Conservation (phyloP, 2,329 filamentous ascomycete genomes). For the Eutypella sp. region DNA sequence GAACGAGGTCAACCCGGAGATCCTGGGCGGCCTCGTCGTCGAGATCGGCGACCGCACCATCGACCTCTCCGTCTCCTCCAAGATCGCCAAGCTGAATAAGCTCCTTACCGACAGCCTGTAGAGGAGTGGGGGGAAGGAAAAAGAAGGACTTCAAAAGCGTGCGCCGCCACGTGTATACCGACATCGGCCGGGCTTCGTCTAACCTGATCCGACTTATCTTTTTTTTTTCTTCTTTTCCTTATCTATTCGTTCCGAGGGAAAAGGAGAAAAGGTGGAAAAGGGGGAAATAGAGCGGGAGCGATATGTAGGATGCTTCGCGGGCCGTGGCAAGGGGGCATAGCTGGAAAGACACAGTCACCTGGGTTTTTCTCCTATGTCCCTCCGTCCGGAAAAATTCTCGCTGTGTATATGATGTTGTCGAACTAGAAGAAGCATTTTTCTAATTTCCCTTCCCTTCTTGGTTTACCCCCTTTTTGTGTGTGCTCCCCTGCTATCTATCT, state of each 20-base stretch:
- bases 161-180: too few relatives aligned
- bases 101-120: constrained; percentile 94
- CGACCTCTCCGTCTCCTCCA: constrained; percentile 90
- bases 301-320: neutral
- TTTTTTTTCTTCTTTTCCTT: neutral
- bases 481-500: too few relatives aligned
- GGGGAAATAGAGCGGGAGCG: neutral
- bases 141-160: too few relatives aligned
- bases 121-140: constrained; percentile 33
- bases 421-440: constrained; percentile 1
- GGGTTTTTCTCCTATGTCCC: too few relatives aligned
- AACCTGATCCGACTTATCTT: too few relatives aligned
- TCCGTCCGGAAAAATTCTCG: too few relatives aligned
- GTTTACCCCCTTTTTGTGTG: too few relatives aligned
- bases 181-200: too few relatives aligned
- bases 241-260: constrained; percentile 25
- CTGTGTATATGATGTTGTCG: neutral
- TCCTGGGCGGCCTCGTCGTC: constrained; percentile 88
- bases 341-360: too few relatives aligned
- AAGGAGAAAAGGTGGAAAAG: neutral
- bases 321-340: neutral
- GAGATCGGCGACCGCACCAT: constrained; percentile 98
- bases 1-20: constrained; percentile 91
- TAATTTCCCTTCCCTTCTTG: too few relatives aligned
- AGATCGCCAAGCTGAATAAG: constrained; percentile 99